Percentiles rank a stretch among this genome's conserved stretches.
phyloP scores from a whole-genome alignment of 2,329 filamentous ascomycete species.

The Pestalotiopsis sp. region DNA sequence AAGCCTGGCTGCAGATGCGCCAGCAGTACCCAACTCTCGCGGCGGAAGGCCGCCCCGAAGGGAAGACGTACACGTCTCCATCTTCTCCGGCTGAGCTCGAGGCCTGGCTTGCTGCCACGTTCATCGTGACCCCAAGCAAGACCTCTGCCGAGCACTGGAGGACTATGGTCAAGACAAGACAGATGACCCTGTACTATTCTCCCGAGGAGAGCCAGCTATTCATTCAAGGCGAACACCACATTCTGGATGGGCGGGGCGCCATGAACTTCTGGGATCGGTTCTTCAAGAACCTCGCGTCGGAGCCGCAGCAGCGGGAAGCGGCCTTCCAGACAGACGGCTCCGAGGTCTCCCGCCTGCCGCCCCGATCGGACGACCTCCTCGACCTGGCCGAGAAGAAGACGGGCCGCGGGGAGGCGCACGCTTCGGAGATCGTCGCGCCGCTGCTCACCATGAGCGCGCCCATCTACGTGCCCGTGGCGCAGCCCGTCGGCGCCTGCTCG shows the following conservation, averaged over 20 bases:
- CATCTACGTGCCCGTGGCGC: constrained; percentile 10
- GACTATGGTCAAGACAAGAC: constrained; percentile 15
- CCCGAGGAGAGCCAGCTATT: constrained; percentile 15
- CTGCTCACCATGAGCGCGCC: constrained; percentile 12
- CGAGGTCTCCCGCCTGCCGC: constrained; percentile 13
- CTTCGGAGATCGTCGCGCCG: constrained; percentile 14
- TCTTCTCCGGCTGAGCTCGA: constrained; percentile 14
- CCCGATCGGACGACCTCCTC: constrained; percentile 17
- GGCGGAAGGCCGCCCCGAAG: constrained; percentile 13
- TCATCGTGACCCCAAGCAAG: constrained; percentile 14
- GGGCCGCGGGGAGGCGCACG: constrained; percentile 16
- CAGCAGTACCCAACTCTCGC: constrained; percentile 15
- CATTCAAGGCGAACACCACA: constrained; percentile 17
- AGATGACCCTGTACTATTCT: constrained; percentile 16
- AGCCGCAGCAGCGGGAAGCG: not conserved
- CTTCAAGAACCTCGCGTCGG: constrained; percentile 14
- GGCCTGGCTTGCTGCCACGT: constrained; percentile 14
- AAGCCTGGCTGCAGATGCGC: constrained; percentile 16
- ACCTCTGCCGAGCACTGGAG: constrained; percentile 13
- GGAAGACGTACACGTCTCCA: constrained; percentile 16
- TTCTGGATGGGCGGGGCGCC: constrained; percentile 14
- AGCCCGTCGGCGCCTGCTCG: constrained; percentile 12
- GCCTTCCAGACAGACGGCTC: constrained; percentile 9
- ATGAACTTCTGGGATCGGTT: constrained; percentile 19
- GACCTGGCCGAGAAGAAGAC: constrained; percentile 13